Conservation (phyloP, 345 rosid species). For the Cardamine occulta region DNA sequence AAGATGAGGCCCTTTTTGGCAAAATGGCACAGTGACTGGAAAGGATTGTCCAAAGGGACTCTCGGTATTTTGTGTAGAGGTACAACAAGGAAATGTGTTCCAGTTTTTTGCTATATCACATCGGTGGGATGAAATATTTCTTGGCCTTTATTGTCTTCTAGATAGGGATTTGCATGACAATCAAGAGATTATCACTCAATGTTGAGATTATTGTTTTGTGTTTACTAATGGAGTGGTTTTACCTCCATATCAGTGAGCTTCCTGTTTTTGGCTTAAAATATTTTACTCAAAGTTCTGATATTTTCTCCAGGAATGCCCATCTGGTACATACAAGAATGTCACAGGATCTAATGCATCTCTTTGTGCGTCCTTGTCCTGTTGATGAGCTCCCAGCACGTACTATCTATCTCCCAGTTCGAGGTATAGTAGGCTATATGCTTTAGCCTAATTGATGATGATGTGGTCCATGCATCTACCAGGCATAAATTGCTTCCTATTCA, state of each 20-base stretch:
- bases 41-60: conserved; percentile 92
- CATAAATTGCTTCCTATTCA: conserved; percentile 10
- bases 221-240: not conserved
- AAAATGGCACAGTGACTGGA: conserved; percentile 84
- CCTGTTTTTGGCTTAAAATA: not conserved
- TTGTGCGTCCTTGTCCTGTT: conserved; percentile 76
- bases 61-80: conserved; percentile 74
- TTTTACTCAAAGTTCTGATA: not conserved
- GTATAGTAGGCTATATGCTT: conserved; percentile 43
- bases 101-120: conserved; percentile 7
- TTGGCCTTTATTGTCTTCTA: conserved; percentile 1
- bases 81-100: not conserved
- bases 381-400: conserved; percentile 87
- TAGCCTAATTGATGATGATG: not conserved
- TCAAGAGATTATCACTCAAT: not conserved
- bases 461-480: conserved; percentile 1
- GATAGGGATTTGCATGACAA: not conserved
- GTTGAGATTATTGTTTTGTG: not conserved
- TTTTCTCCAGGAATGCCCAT: conserved; percentile 84
- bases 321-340: conserved; percentile 85
- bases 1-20: conserved; percentile 58
- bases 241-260: not conserved
- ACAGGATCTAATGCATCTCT: conserved; percentile 79
- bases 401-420: conserved; percentile 70
- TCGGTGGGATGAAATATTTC: conserved; percentile 5